These are phyloP conservation scores for Dothideomycetes sp. DNA, from an alignment of 2,329 filamentous ascomycete genomes.

Conservation along the genomic window DNA sequence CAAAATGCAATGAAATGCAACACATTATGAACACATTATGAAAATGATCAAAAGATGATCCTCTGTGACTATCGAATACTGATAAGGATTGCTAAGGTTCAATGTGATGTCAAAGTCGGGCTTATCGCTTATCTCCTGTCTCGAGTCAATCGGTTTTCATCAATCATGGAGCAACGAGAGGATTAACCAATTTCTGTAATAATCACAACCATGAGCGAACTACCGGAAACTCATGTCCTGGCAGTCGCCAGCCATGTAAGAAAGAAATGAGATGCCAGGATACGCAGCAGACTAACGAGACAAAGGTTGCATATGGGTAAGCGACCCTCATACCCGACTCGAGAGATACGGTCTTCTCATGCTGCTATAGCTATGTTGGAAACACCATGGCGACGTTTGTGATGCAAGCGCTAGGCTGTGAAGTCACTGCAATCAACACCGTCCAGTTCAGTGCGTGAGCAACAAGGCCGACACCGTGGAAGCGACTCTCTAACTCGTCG, in stretches of 20 bases:
- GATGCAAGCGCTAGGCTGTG: slow-evolving; percentile 86
- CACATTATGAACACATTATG: no score
- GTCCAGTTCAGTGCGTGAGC: slow-evolving; percentile 80
- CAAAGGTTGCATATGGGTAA: slow-evolving; percentile 65
- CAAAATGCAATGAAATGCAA: no score
- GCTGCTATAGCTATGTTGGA: slow-evolving; percentile 68
- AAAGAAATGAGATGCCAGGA: slow-evolving; percentile 25
- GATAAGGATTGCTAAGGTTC: no score
- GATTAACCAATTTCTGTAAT: no score
- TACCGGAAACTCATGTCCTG: slow-evolving; percentile 62
- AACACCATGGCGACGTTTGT: slow-evolving; percentile 96
- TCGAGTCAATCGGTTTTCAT: not conserved
- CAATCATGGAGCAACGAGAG: not conserved
- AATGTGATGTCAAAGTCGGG: slow-evolving; percentile 8
- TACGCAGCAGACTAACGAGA: slow-evolving; percentile 20
- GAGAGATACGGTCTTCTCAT: slow-evolving; percentile 14
- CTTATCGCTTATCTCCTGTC: slow-evolving; percentile 11
- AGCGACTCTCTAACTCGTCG: not conserved
- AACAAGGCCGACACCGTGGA: not conserved
- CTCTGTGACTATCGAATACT: no score
- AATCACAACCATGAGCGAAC: slow-evolving; percentile 19
- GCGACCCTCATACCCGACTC: slow-evolving; percentile 25
- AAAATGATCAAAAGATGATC: no score
- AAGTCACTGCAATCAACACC: slow-evolving; percentile 89
- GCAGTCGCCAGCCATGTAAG: slow-evolving; percentile 93